Evolutionary conservation across 129 eudicot species (phyloP).

Genomic region (Erigeron canadensis): DNA sequence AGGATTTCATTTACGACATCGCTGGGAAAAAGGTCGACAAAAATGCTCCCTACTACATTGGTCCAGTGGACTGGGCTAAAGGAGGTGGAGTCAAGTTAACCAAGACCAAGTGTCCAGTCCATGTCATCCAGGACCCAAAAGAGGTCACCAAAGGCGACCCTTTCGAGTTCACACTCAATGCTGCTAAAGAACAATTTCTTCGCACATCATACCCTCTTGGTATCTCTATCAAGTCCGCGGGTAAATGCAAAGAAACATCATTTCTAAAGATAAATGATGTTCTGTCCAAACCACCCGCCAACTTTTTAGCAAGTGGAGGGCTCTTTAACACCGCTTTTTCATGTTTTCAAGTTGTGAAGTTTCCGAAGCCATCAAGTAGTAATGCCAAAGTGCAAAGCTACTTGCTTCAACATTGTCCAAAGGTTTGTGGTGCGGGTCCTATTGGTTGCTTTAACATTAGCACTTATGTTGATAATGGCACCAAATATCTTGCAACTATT

Average conservation of each 20-base stretch:
- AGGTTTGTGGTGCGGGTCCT: conserved; percentile 29
- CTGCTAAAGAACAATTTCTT: conserved; percentile 8
- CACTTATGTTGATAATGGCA: conserved; percentile 1
- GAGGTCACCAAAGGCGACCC: conserved; percentile 6
- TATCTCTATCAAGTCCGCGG: neutral
- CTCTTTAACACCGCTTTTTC: neutral
- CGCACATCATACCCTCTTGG: conserved; percentile 5
- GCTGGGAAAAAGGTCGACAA: conserved; percentile 7
- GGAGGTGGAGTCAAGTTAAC: conserved; percentile 31
- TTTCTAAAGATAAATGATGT: neutral
- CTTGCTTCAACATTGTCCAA: conserved; percentile 28
- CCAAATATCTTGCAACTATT: conserved; percentile 8
- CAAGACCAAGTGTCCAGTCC: conserved; percentile 15
- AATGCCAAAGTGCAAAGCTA: conserved; percentile 21
- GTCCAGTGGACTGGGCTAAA: conserved; percentile 11
- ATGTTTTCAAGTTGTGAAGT: conserved; percentile 20
- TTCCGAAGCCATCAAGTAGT: conserved; percentile 26
- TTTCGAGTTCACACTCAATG: neutral
- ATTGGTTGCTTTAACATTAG: conserved; percentile 25
- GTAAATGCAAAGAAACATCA: neutral
- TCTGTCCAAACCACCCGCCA: conserved; percentile 18
- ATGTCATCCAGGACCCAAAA: conserved; percentile 11
- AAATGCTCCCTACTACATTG: neutral
- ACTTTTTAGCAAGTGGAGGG: conserved; percentile 17
- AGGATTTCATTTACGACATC: conserved; percentile 12